Base-by-base conservation (phyloP, 1,284 basidiomycete species). In the Trametes polyzona region DNA sequence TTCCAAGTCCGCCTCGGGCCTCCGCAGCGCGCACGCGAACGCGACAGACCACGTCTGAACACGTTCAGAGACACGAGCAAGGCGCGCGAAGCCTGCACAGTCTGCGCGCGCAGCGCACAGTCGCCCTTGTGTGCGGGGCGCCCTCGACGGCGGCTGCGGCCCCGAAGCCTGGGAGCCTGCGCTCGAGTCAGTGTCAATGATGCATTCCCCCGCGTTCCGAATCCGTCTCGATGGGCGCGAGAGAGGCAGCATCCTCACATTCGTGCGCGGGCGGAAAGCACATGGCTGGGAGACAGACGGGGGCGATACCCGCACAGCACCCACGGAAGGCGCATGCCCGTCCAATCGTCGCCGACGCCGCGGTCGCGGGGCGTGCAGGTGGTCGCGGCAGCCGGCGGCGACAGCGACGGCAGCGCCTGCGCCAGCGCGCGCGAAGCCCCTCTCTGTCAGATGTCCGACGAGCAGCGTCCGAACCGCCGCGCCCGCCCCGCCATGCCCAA, bases 71-170 rank as follows among this genome's bases (percentile, higher is more conserved):
- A 23, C 39, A 30, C 44, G 41, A 40, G 19, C 43, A 39, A n/a
- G 4, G 26, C 44, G 19, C 30, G 30, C 14, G 52, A 47, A 42
- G 33, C 10, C 19, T 7, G 10, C 3, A 27, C 35, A 47, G 35
- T 19, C 58, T 63, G 61, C 61, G 61, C 24, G 35, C 61, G 61
- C 61, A 63, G 61, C 32, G 44, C 61, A 52, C 61, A 59, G 61
- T 63, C 55, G 55, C 26, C 19, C 35, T 37, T 11, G 39, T 40
- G 30, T 40, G 39, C 43, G 29, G 30, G 42, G 9, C 44, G 47
- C 39, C n/a, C 36, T 36, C 52, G 44, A 19, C 43, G 52, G 24
- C 33, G 36, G 37, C 49, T 43, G 55, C 53, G 56, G 57, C 21
- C 30, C 58, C 61, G 61, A 52, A 27, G 32, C 58, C 50, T 53